Evolutionary conservation across 2,329 filamentous ascomycete species (phyloP).

Genomic region (Myrmaecium sp.): DNA sequence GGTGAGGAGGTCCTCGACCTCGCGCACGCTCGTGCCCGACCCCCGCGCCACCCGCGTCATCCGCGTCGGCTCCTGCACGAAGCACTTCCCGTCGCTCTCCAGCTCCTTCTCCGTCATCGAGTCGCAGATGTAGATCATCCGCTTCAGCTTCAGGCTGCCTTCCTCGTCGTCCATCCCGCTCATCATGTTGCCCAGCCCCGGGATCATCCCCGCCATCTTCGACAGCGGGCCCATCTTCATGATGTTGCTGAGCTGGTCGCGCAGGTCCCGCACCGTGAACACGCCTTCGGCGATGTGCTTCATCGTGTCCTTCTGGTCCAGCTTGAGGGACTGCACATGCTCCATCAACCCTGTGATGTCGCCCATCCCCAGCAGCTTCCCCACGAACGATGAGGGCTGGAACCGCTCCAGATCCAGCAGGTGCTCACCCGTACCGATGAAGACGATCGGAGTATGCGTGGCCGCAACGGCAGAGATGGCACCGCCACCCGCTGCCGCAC

Average conservation of each 20-base stretch:
- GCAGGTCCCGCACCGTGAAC: slow-evolving; percentile 84
- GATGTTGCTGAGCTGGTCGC: slow-evolving; percentile 91
- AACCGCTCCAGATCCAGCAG: slow-evolving; percentile 91
- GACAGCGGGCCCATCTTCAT: slow-evolving; percentile 99
- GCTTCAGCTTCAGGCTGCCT: slow-evolving; percentile 78
- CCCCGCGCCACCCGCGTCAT: slow-evolving; percentile 87
- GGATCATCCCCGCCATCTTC: slow-evolving; percentile 98
- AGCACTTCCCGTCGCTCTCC: slow-evolving; percentile 86
- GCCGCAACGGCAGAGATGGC: slow-evolving; percentile 95
- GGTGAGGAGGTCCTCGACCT: slow-evolving; percentile 92
- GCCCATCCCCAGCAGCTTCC: slow-evolving; percentile 90
- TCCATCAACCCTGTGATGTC: slow-evolving; percentile 91
- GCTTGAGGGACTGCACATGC: slow-evolving; percentile 86
- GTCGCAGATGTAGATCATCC: slow-evolving; percentile 98
- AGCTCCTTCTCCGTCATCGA: slow-evolving; percentile 95
- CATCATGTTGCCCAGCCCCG: slow-evolving; percentile 85
- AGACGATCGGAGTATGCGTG: slow-evolving; percentile 91
- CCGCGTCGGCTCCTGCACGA: slow-evolving; percentile 77
- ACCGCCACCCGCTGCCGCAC: slow-evolving; percentile 86
- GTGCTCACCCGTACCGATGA: slow-evolving; percentile 94
- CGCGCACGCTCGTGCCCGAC: slow-evolving; percentile 74
- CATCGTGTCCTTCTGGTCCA: slow-evolving; percentile 97
- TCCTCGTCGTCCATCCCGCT: slow-evolving; percentile 95
- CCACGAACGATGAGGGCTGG: slow-evolving; percentile 80
- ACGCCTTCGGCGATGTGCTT: slow-evolving; percentile 97